Evolutionary conservation across 305 asterid genomes (phyloP).

Genomic region (Rubia peregrina): DNA sequence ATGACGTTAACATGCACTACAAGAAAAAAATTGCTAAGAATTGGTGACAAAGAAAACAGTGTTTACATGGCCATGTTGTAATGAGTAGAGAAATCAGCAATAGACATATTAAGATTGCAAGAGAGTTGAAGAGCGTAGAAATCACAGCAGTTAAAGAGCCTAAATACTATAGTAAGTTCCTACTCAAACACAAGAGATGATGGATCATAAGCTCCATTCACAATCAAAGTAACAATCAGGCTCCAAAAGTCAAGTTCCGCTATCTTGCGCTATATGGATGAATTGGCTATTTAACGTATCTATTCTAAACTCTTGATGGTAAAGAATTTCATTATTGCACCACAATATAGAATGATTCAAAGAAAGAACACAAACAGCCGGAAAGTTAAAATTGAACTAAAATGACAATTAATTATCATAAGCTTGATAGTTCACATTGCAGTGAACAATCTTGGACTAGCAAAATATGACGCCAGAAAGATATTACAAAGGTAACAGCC

Average conservation of each 20-base stretch:
- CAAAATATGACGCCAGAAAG: background rate
- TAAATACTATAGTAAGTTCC: too few relatives aligned
- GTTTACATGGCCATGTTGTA: background rate
- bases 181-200: background rate
- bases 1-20: background rate
- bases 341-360: too few relatives aligned
- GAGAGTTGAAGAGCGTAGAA: background rate
- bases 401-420: background rate
- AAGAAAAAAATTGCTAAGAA: background rate
- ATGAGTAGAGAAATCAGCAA: background rate
- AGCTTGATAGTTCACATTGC: background rate
- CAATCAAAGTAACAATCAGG: too few relatives aligned
- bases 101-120: background rate
- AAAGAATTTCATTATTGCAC: too few relatives aligned
- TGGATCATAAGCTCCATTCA: too few relatives aligned
- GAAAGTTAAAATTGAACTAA: background rate
- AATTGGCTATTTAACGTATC: too few relatives aligned
- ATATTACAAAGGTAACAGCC: background rate
- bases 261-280: too few relatives aligned
- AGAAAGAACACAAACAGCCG: too few relatives aligned
- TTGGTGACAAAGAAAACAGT: background rate
- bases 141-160: background rate
- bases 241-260: too few relatives aligned
- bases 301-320: too few relatives aligned
- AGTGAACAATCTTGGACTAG: background rate